These are phyloP conservation scores for Cinnamomum micranthum DNA, from an alignment of 164 flowering plant species.

Conservation along the genomic window DNA sequence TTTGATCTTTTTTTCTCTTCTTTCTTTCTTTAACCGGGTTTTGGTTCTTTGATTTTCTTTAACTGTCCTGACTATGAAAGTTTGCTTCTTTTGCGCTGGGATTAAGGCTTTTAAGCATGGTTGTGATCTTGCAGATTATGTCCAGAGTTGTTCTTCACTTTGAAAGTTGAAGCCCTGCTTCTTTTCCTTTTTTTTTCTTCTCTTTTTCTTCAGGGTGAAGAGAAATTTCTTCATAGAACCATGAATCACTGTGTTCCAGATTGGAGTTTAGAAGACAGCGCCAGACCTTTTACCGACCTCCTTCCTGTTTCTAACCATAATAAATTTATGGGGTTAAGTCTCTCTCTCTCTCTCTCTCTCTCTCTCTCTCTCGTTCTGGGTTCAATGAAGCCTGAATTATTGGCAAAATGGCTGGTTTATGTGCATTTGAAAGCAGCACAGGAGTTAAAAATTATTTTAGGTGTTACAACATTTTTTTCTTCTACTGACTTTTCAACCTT, in stretches of 20 bases:
- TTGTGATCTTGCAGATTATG: conserved; percentile 1
- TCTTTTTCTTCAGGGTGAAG: background rate
- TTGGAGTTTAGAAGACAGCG: conserved; percentile 41
- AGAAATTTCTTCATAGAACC: conserved; percentile 6
- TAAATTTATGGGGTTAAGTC: conserved; percentile 37
- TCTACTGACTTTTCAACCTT: background rate
- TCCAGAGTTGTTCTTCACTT: conserved; percentile 4
- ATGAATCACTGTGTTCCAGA: conserved; percentile 49
- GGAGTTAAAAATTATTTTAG: background rate
- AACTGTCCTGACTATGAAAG: conserved; percentile 3
- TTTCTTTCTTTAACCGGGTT: background rate
- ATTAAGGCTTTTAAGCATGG: background rate
- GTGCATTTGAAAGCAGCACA: background rate
- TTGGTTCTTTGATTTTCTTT: conserved; percentile 1
- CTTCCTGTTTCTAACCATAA: conserved; percentile 27
- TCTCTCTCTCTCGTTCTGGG: background rate
- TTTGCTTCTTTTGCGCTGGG: background rate
- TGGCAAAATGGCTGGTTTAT: background rate
- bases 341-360: conserved; percentile 1
- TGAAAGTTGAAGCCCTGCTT: background rate
- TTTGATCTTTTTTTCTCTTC: background rate
- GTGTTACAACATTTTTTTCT: too few relatives aligned
- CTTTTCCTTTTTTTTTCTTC: background rate
- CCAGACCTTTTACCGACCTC: conserved; percentile 11
- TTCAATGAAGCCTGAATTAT: background rate